Conservation (phyloP, 345 rosid species). For the Cardamine chenopodiifolia region DNA sequence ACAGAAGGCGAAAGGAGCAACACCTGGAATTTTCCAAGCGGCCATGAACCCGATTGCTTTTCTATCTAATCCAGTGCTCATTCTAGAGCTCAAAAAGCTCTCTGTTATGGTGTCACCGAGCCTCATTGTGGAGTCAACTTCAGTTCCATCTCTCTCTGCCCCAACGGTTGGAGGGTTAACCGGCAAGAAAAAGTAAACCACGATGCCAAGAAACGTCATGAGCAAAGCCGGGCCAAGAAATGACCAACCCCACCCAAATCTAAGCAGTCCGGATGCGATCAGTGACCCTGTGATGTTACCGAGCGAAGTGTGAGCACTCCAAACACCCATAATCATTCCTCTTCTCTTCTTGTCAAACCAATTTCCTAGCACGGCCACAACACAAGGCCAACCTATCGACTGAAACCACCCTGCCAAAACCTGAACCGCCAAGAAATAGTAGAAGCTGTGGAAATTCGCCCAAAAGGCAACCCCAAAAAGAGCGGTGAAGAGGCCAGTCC, state of each 20-base stretch:
- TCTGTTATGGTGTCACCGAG: constrained; percentile 54
- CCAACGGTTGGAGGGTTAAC: constrained; percentile 78
- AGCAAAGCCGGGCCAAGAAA: constrained; percentile 79
- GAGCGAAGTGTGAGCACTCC: constrained; percentile 96
- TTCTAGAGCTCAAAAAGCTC: constrained; percentile 58
- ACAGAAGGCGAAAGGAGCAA: constrained; percentile 89
- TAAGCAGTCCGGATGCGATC: constrained; percentile 70
- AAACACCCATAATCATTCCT: constrained; percentile 92
- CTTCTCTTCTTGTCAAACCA: constrained; percentile 95
- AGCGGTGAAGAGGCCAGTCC: constrained; percentile 81
- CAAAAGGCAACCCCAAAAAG: constrained; percentile 84
- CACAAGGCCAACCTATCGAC: constrained; percentile 99
- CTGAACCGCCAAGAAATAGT: constrained; percentile 70
- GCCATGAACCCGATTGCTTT: constrained; percentile 80
- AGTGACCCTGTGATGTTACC: constrained; percentile 90
- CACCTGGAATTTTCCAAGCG: constrained; percentile 97
- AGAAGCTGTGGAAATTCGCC: constrained; percentile 72
- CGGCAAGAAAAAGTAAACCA: constrained; percentile 73
- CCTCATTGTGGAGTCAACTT: constrained; percentile 58
- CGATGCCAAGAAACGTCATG: constrained; percentile 62
- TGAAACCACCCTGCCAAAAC: constrained; percentile 83
- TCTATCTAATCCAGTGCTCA: constrained; percentile 45
- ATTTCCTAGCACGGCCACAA: constrained; percentile 90
- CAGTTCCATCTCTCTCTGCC: constrained; percentile 61
- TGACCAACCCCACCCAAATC: constrained; percentile 98